phyloP scores from a whole-genome alignment of 2,329 filamentous ascomycete genomes.

The Colletotrichum endophyticum region DNA sequence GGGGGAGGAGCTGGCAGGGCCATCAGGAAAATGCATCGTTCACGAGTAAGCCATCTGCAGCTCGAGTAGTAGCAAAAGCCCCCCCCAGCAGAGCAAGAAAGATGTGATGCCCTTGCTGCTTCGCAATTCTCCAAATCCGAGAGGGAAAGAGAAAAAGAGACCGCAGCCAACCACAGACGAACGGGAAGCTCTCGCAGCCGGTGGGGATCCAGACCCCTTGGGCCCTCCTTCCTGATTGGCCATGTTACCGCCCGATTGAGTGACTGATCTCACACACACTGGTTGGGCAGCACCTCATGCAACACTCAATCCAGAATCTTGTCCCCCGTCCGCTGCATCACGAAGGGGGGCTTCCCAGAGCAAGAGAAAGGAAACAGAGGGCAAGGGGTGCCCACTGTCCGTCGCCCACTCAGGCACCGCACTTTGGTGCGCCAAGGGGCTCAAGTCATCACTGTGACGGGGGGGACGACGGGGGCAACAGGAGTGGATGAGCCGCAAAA shows the following conservation, averaged over 20 bases:
- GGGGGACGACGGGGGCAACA: background rate
- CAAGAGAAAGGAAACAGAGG: background rate
- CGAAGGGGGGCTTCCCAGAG: background rate
- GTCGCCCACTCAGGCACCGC: background rate
- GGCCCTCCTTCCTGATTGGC: slow-evolving; percentile 25
- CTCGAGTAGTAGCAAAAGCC: background rate
- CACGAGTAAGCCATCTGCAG: background rate
- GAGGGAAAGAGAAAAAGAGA: background rate
- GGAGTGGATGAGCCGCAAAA: background rate
- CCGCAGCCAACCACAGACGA: background rate
- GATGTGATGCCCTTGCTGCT: background rate
- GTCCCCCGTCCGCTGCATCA: background rate
- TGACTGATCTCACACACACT: slow-evolving; percentile 24
- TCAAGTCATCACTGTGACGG: background rate
- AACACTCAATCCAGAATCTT: background rate
- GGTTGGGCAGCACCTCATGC: slow-evolving; percentile 23
- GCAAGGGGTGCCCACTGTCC: background rate
- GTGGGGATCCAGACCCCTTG: slow-evolving; percentile 4
- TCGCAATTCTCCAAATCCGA: background rate
- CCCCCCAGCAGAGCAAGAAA: background rate
- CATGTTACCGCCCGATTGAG: slow-evolving; percentile 37
- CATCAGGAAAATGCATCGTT: background rate
- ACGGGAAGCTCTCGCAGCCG: background rate
- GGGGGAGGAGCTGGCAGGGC: background rate
- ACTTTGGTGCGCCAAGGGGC: background rate